Percentiles rank a stretch among this genome's conserved stretches.
Evolutionary conservation across 345 rosid species (phyloP).

Genomic region (Chamaenerion angustifolium): DNA sequence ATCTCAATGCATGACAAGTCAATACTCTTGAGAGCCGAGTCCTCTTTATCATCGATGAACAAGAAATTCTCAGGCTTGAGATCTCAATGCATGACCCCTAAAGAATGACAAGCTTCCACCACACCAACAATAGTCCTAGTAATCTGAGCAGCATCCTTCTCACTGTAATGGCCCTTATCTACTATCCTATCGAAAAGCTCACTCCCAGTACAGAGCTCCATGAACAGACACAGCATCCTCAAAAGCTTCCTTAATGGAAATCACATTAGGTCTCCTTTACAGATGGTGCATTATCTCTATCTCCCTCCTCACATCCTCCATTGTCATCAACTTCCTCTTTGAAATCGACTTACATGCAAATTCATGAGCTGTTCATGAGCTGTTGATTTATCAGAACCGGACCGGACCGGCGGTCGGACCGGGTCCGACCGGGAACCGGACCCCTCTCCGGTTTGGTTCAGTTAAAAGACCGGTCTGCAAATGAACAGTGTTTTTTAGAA

Average conservation of each 20-base stretch:
- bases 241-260: constrained; percentile 67
- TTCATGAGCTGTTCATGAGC: constrained; percentile 60
- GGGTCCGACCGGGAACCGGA: too few species aligned
- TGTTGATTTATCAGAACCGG: too few species aligned
- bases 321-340: constrained; percentile 50
- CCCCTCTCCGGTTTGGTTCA: too few species aligned
- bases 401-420: too few species aligned
- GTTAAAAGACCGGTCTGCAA: too few species aligned
- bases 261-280: constrained; percentile 49
- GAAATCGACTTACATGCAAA: constrained; percentile 85
- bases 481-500: too few species aligned
- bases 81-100: constrained; percentile 13
- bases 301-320: constrained; percentile 87
- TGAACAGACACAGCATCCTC: constrained; percentile 81
- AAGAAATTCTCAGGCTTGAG: constrained; percentile 14
- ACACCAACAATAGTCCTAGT: constrained; percentile 11
- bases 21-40: constrained; percentile 9
- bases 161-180: constrained; percentile 7
- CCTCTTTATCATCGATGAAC: constrained; percentile 8
- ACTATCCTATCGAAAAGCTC: constrained; percentile 84
- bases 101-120: constrained; percentile 12
- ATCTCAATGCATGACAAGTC: constrained; percentile 14
- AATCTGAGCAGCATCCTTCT: constrained; percentile 11
- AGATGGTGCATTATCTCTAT: constrained; percentile 87
- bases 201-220: constrained; percentile 87